Percentiles rank a stretch among this genome's conserved stretches.
phyloP scores from a whole-genome alignment of 1,139 yeast genomes.

The Lodderomyces jiufengensis region DNA sequence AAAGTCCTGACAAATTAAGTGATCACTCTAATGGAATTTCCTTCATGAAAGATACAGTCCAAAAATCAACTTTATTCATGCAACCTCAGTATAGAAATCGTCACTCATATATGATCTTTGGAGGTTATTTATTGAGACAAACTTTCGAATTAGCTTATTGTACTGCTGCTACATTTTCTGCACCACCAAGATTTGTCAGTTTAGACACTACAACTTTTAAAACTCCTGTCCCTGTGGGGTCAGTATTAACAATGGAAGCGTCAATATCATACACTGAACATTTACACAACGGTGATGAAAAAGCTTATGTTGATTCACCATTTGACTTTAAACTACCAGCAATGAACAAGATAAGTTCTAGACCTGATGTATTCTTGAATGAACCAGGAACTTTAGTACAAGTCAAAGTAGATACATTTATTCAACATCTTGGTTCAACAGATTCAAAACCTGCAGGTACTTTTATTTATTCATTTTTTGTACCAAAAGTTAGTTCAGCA shows the following conservation, averaged over 20 bases:
- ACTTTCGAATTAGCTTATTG: slow-evolving; percentile 91
- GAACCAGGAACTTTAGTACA: slow-evolving; percentile 87
- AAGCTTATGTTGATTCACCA: slow-evolving; percentile 34
- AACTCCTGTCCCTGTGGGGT: slow-evolving; percentile 93
- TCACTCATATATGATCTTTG: slow-evolving; percentile 91
- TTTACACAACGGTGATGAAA: slow-evolving; percentile 40
- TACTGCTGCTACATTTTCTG: slow-evolving; percentile 83
- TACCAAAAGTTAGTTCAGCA: slow-evolving; percentile 45
- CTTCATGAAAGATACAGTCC: slow-evolving; percentile 68
- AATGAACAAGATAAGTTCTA: slow-evolving; percentile 50
- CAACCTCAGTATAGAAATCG: slow-evolving; percentile 95
- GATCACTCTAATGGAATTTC: slow-evolving; percentile 33
- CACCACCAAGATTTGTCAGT: slow-evolving; percentile 84
- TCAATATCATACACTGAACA: slow-evolving; percentile 82
- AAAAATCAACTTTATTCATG: slow-evolving; percentile 79
- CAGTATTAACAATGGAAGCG: slow-evolving; percentile 78
- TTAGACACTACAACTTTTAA: slow-evolving; percentile 87
- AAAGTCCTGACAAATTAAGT: slow-evolving; percentile 15
- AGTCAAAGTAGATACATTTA: slow-evolving; percentile 81
- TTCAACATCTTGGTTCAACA: slow-evolving; percentile 61
- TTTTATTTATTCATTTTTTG: slow-evolving; percentile 84
- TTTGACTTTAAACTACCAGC: slow-evolving; percentile 53
- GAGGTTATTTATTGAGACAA: slow-evolving; percentile 88
- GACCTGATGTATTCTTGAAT: slow-evolving; percentile 58
- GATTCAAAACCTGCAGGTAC: slow-evolving; percentile 73